phyloP scores from a whole-genome alignment of 2,329 filamentous ascomycete genomes.

The Fusarium sp. region DNA sequence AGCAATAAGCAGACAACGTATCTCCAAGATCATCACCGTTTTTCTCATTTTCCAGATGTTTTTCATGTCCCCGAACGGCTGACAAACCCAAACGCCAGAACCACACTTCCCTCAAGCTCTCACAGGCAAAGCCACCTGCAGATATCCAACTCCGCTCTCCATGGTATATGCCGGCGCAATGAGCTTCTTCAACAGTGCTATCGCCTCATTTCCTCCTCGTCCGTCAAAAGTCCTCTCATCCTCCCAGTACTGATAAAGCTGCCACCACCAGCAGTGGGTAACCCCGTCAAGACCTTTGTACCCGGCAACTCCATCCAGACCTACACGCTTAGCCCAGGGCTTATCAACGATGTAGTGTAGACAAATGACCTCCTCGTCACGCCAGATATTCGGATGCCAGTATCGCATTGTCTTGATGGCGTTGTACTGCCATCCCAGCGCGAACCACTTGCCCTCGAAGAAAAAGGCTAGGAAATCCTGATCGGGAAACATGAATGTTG shows the following conservation, averaged over 20 bases:
- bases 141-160: neutral
- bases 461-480: conserved; percentile 42
- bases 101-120: neutral
- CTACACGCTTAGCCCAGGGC: conserved; percentile 38
- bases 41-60: neutral
- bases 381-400: conserved; percentile 43
- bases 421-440: conserved; percentile 44
- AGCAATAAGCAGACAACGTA: too few species aligned
- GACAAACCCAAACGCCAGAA: neutral
- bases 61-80: too few species aligned
- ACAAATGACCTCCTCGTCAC: conserved; percentile 42
- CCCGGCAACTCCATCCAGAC: conserved; percentile 29
- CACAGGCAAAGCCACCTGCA: conserved; percentile 16
- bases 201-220: conserved; percentile 22
- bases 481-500: conserved; percentile 39
- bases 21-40: rapidly evolving
- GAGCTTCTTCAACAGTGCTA: conserved; percentile 7
- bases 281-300: conserved; percentile 38
- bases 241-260: conserved; percentile 40
- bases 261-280: conserved; percentile 44
- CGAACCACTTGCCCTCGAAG: conserved; percentile 39
- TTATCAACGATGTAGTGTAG: conserved; percentile 46
- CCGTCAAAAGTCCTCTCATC: conserved; percentile 19
- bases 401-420: conserved; percentile 46
- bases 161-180: conserved; percentile 16